These are phyloP conservation scores for Backusella morwellensis DNA, from an alignment of 192 early-diverging fungal genomes.

Conservation along the genomic window DNA sequence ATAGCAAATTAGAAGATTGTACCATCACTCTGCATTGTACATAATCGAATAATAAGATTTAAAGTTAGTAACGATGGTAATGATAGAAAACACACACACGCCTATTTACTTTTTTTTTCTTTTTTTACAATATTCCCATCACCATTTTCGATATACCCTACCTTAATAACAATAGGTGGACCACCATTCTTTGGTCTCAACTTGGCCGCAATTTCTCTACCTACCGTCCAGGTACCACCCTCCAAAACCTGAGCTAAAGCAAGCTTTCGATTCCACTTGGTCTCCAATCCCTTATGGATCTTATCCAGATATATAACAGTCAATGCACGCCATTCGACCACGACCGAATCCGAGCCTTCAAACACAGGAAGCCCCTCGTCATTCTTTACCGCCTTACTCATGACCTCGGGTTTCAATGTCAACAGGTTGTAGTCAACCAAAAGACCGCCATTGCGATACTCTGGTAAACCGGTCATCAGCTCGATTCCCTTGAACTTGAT, in stretches of 20 bases:
- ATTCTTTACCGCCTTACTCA: constrained; percentile 43
- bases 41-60: neutral
- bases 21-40: constrained; percentile 21
- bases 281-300: constrained; percentile 56
- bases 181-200: constrained; percentile 72
- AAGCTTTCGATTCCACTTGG: constrained; percentile 50
- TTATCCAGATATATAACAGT: constrained; percentile 81
- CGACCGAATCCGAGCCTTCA: constrained; percentile 73
- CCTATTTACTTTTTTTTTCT: too few relatives aligned
- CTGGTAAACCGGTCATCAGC: constrained; percentile 81
- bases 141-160: neutral
- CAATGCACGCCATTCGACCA: constrained; percentile 93
- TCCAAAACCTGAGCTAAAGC: constrained; percentile 87
- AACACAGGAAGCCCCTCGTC: constrained; percentile 62
- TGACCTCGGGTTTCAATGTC: constrained; percentile 47
- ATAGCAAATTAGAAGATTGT: constrained; percentile 26
- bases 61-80: neutral
- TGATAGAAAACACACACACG: neutral
- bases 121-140: neutral
- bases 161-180: constrained; percentile 85
- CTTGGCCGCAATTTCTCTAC: constrained; percentile 80
- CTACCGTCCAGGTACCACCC: constrained; percentile 93
- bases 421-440: constrained; percentile 85
- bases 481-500: constrained; percentile 55
- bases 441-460: constrained; percentile 88